Base-by-base conservation (phyloP, 2,329 filamentous ascomycete species). In the Escovopsis sp. region DNA sequence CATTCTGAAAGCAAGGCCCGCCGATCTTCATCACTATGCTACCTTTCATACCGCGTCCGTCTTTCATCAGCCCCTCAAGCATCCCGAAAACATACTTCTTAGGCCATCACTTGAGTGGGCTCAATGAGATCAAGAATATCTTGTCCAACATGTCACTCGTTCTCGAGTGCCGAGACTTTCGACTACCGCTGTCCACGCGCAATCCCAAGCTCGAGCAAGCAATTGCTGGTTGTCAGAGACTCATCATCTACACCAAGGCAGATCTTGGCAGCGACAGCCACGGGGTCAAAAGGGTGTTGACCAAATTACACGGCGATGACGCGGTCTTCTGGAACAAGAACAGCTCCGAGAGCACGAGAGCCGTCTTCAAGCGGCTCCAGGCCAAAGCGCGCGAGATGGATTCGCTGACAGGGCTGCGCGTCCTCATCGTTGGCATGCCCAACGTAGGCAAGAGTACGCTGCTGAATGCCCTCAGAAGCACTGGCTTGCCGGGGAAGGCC, bases 391-490 rank as follows among this genome's bases (percentile, higher is more conserved):
- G 41, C 13, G 48, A 47, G 2, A 49, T 59, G 15, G 59, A 77
- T 51, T 74, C 74, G 16, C 64, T 96, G n/a, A 79, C 84, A 7
- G 88, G 87, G n/a, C 73, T 86, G 50, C 76, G 87, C 39, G 75
- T 87, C 43, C 74, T 98, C 59, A 76, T 96, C 1, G 88, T 96
- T 12, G 91, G 91, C 42, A 95, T 98, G 88, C 91, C 91, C 31
- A 98, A 98, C 57, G 85, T 94, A 0, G 91, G 91, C 31, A 98
- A 98, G 63, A 94, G 85, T 37, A 87, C 88, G 1, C 69, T 98
- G n/a, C 75, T 98, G 35, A 98, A 98, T 59, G 75, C 79, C 13
- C 71, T 96, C 39, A 80, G 91, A 15, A 73, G 70, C 34, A 67
- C 71, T 14, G 85, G 86, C 34, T 72, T 56, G 1, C 54, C 56